Evolutionary conservation across 2,329 filamentous ascomycete genomes (phyloP), one percentile per base, ranked within the genome.

Genomic region (Mycosphaerella sp.): DNA sequence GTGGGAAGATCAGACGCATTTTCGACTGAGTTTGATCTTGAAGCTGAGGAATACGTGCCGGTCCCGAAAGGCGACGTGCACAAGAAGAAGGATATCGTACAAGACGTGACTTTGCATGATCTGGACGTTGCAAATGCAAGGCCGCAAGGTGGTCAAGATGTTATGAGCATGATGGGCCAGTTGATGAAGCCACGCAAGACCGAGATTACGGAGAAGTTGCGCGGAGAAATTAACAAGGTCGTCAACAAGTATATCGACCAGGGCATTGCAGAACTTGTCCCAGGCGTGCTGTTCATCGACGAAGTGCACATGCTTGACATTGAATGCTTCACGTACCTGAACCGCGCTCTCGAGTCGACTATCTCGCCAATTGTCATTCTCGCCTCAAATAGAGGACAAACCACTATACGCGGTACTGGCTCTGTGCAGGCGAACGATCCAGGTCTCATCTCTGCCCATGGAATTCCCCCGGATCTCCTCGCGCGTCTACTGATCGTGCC

Each of bases 161-260:
- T 98, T 60, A 97, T 98, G 90, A 96, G 90, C 75, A 97, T 98
- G 93, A 97, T 98, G 91, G 93, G 93, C 64, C 93, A 98, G 73
- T 75, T 98, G 66, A 96, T 97, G 89, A 97, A 97, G 79, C 93
- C 93, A 56, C 94, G 94, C 77, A 96, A 96, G 84, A 98, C 93
- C 5, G 93, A 98, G 71, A 97, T 98, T 66, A 98, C 93, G 27
- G 93, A 98, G 73, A 98, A 98, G 76, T 76, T 98, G 66, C 82
- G 93, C 54, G 77, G 81, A 50, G 93, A 98, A 75, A 97, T 98
- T 75, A 96, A 98, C 81, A 97, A 97, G 75, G 91, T 98, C 27
- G 93, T 98, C 61, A 95, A 89, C 78, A 89, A 91, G 71, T 98
- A 97, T 73, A 98, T 98, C 62, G 93, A 97, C 68, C 91, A 97